These are phyloP conservation scores for Coemansia erecta DNA, from an alignment of 192 early-diverging fungal species.

Conservation along the genomic window DNA sequence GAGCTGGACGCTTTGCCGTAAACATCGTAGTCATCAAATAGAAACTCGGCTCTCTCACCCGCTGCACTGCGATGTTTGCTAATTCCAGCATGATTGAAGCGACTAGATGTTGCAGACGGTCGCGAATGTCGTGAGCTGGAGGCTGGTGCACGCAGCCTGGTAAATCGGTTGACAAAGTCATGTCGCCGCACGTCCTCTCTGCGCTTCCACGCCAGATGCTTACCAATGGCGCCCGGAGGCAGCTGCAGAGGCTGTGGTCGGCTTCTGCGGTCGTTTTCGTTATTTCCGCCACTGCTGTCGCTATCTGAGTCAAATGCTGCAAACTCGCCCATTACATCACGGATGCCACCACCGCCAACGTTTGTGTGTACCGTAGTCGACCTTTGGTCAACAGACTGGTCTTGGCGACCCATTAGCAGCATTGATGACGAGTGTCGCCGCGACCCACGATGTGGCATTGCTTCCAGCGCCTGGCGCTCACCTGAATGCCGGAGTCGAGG, in stretches of 20 bases:
- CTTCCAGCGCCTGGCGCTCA: too few species aligned
- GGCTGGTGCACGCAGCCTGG: not conserved
- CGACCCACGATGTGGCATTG: too few species aligned
- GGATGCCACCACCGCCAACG: slow-evolving; percentile 9
- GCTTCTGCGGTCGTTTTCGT: not conserved
- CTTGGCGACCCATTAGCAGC: not conserved
- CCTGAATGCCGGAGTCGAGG: too few species aligned
- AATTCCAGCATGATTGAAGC: too few species aligned
- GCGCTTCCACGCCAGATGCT: slow-evolving; percentile 4
- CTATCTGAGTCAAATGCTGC: slow-evolving; percentile 46
- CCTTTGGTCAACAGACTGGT: not conserved
- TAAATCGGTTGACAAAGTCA: slow-evolving; percentile 18
- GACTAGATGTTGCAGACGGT: not conserved
- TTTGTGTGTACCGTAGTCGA: not conserved
- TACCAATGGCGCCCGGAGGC: not conserved
- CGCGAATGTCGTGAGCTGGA: not conserved
- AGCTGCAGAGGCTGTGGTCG: not conserved
- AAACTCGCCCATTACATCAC: slow-evolving; percentile 45
- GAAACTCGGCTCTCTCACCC: slow-evolving; percentile 16
- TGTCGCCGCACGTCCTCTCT: slow-evolving; percentile 5
- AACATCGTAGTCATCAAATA: slow-evolving; percentile 42
- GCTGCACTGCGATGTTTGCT: not conserved
- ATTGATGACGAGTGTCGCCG: too few species aligned
- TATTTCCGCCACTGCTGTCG: not conserved
- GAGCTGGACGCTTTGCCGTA: not conserved